Evolutionary conservation across 2,329 filamentous ascomycete genomes (phyloP), one percentile per base, ranked within the genome.

Genomic region (Xylariales sp.): DNA sequence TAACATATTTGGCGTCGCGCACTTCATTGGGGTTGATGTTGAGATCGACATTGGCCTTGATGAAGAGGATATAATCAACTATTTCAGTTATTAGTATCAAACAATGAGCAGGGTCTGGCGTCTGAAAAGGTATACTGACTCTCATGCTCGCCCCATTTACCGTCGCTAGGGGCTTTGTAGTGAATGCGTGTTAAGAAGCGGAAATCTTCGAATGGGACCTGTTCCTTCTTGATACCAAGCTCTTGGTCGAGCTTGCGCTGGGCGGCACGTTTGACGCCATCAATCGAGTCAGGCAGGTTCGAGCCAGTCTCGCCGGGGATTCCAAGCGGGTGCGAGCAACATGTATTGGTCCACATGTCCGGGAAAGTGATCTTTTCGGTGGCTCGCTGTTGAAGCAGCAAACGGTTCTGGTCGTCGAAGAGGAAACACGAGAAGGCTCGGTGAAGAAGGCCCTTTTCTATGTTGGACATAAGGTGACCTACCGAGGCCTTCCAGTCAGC

Each of bases 11-110:
- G 28, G 91, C 93, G 72, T 92, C 95, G 76, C 90, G 89, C 55
- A 94, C 94, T 83, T 99, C 96, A 81, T 99, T 99, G 71, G 86
- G 85, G 83, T 94, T 99, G 75, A 89, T 81, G 66, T 93, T 81
- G 57, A 97, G 83, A 75, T 97, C 92, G 65, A 98, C 95, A 71
- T 97, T 91, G 66, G 93, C 92, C 84, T 97, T 93, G 85, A 98
- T 97, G 83, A 99, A 98, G 64, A 99, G 89, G 73, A 99, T 99
- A 81, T 99, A 99, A 81, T 99, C 96, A 78, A 99, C 94, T 96
- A 71, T 16, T 43, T 41, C 53, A 54, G 30, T 7, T 16, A 34
- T 69, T 52, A 73, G 76, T 61, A 76, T 72, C 49, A 12, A 46
- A 36, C n/a, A 12, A 30, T 23, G 16, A 28, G 39, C 49, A 28